Conservation (phyloP, 2,329 filamentous ascomycete genomes). For the Neoascochyta sp. region DNA sequence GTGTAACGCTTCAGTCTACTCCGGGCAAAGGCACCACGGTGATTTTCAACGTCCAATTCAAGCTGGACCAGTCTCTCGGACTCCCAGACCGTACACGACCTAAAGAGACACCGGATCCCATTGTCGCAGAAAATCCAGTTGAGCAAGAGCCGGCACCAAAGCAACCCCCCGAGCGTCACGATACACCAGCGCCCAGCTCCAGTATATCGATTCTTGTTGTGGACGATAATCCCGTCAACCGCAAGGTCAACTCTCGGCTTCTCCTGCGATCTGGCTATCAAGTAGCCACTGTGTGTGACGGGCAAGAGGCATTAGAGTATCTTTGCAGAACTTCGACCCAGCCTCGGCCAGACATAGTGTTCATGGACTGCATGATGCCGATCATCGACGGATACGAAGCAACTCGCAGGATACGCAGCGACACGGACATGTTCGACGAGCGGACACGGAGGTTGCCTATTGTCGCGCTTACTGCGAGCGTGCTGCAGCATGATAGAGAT, state of each 20-base stretch:
- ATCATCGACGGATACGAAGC: slow-evolving; percentile 29
- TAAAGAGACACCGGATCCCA: not conserved
- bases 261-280: slow-evolving; percentile 15
- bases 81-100: too few species aligned
- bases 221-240: slow-evolving; percentile 37
- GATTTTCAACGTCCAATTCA: slow-evolving; percentile 63
- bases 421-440: slow-evolving; percentile 48
- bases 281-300: slow-evolving; percentile 20
- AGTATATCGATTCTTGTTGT: slow-evolving; percentile 23
- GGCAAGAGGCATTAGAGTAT: slow-evolving; percentile 21
- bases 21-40: slow-evolving; percentile 58
- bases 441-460: slow-evolving; percentile 60
- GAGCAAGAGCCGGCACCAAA: not conserved
- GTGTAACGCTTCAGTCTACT: slow-evolving; percentile 31
- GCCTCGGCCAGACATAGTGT: slow-evolving; percentile 14
- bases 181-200: not conserved
- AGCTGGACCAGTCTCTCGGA: not conserved
- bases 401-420: slow-evolving; percentile 37
- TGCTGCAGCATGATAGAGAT: slow-evolving; percentile 6
- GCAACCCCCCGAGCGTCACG: not conserved
- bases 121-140: not conserved
- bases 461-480: slow-evolving; percentile 73
- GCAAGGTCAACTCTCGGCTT: slow-evolving; percentile 25
- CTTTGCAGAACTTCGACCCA: slow-evolving; percentile 10
- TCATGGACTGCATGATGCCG: slow-evolving; percentile 35